phyloP scores from a whole-genome alignment of 257 asterid genomes.

The Solanum chmielewskii region DNA sequence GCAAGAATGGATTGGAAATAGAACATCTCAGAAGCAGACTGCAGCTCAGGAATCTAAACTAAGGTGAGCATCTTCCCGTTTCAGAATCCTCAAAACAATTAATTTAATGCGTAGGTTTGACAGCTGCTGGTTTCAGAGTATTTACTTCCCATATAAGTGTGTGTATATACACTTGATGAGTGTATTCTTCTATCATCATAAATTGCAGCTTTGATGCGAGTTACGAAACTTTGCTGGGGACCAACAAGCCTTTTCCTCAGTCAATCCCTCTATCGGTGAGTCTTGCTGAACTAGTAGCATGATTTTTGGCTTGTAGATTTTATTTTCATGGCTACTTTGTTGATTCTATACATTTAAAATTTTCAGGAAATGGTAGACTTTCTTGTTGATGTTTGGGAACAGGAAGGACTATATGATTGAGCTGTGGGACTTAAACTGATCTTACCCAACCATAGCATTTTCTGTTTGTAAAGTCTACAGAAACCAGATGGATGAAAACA shows the following conservation, averaged over 20 bases:
- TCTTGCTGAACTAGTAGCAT: neutral
- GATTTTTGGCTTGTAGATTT: neutral
- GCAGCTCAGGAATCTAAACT: conserved; percentile 48
- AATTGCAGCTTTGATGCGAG: conserved; percentile 64
- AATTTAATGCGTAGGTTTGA: neutral
- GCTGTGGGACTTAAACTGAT: neutral
- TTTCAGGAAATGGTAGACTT: conserved; percentile 39
- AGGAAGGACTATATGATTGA: conserved; percentile 37
- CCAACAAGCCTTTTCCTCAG: conserved; percentile 70
- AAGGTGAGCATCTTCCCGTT: conserved; percentile 26
- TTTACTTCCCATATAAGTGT: neutral
- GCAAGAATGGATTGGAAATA: conserved; percentile 78
- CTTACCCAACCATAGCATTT: neutral
- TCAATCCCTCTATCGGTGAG: conserved; percentile 83
- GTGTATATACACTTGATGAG: neutral
- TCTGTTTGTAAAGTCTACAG: neutral
- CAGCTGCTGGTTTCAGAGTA: neutral
- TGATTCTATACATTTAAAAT: neutral
- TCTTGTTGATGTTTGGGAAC: conserved; percentile 39
- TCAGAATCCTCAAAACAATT: neutral
- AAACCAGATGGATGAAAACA: neutral
- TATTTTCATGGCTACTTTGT: neutral
- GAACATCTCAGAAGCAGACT: conserved; percentile 26
- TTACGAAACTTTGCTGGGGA: conserved; percentile 73
- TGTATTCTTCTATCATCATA: neutral